Evolutionary conservation across 164 flowering plant species (phyloP), one percentile per base, ranked within the genome.

Genomic region (Magnolia sinica): DNA sequence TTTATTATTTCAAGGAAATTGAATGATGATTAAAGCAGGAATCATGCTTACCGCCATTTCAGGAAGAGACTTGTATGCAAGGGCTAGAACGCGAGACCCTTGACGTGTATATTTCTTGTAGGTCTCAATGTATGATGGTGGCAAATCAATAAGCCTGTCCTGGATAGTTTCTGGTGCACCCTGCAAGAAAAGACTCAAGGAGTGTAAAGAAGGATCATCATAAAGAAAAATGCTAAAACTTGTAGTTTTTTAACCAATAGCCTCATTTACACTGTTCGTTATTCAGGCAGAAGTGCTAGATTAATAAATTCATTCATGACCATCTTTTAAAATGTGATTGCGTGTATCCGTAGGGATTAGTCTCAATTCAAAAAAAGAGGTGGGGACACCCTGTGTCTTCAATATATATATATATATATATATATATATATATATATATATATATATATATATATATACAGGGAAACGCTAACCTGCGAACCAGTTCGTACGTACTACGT

Each of bases 101-200:
- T 96, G 99, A 31, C 98, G 97, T 51, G 99, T 96, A 77, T 87
- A 91, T 78, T 87, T 92, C 87, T 96, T 96, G 85, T 91, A 96
- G 27, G 95, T 91, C 45, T 87, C 88, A 73, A 94, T 86, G 86
- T 89, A 94, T 31, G 86, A 87, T 75, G 89, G 55, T 58, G 99
- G 99, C 84, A 94, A 77, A 83, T 91, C 88, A 76, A 77, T 77
- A 58, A 96, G 88, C 76, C 95, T 89, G 63, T 86, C 95, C 81
- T 91, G 97, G 69, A 96, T 92, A 0, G 96, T 91, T 84, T 96
- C 99, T 14, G 99, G 99, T 70, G 99, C 99, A 74, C 99, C 99
- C 98, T 96, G 90, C 65, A 84, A 74, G 65, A 9, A 74, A 63
- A 61, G 61, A 10, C 27, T 67, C 71, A 31, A 19, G 29, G 2